These are phyloP conservation scores for Phialophora verrucosa DNA, from an alignment of 2,329 filamentous ascomycete genomes.

Conservation along the genomic window DNA sequence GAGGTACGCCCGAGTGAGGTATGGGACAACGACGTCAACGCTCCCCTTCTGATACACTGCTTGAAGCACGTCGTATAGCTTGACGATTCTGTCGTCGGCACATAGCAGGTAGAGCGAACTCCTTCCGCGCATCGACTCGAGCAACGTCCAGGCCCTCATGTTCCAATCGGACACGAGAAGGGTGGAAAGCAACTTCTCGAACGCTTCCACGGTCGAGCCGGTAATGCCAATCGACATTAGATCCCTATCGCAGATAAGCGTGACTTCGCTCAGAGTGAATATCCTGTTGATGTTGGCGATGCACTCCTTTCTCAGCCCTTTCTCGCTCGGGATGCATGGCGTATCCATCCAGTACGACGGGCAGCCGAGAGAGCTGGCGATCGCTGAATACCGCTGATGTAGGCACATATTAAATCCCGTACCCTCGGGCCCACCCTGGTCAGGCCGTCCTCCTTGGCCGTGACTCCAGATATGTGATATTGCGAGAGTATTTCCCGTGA, in stretches of 20 bases:
- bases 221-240: slow-evolving; percentile 40
- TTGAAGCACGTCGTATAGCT: slow-evolving; percentile 2
- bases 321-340: slow-evolving; percentile 41
- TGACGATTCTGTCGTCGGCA: background rate
- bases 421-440: slow-evolving; percentile 13
- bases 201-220: slow-evolving; percentile 19
- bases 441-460: slow-evolving; percentile 25
- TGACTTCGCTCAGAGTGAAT: slow-evolving; percentile 37
- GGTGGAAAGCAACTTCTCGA: slow-evolving; percentile 36
- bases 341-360: slow-evolving; percentile 44
- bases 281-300: slow-evolving; percentile 40
- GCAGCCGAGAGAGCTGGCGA: background rate
- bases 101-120: background rate
- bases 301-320: slow-evolving; percentile 38
- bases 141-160: slow-evolving; percentile 41
- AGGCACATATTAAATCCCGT: slow-evolving; percentile 1
- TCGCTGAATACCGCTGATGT: background rate
- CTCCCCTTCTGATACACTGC: background rate
- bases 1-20: slow-evolving; percentile 3
- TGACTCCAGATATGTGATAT: slow-evolving; percentile 27
- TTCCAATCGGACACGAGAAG: slow-evolving; percentile 41
- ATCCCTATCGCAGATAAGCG: slow-evolving; percentile 40
- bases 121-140: slow-evolving; percentile 34
- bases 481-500: slow-evolving; percentile 12
- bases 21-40: background rate